Percentiles rank a stretch among this genome's conserved stretches.
phyloP scores from a whole-genome alignment of 2,329 filamentous ascomycete genomes.

The Penicillium glabrum region DNA sequence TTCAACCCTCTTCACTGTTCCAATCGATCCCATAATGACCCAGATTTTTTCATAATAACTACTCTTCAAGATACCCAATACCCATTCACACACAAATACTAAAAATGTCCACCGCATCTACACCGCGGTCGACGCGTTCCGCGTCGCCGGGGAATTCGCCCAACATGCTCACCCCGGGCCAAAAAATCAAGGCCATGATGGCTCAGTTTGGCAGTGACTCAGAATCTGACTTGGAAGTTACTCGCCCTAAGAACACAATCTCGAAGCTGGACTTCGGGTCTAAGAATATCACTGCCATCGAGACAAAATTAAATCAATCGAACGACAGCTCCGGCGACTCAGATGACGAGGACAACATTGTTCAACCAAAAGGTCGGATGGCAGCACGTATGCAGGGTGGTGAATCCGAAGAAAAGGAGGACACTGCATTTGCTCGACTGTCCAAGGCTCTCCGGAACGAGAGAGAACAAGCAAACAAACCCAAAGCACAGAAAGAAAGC shows the following conservation, averaged over 20 bases:
- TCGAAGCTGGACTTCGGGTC: conserved; percentile 18
- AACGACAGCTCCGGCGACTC: conserved; percentile 18
- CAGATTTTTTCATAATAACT: background rate
- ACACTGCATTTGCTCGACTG: conserved; percentile 44
- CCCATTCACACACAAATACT: background rate
- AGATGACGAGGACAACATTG: conserved; percentile 45
- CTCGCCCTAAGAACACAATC: conserved; percentile 9
- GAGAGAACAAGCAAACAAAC: conserved; percentile 15
- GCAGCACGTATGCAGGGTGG: conserved; percentile 62
- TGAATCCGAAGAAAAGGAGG: conserved; percentile 3
- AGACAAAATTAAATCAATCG: background rate
- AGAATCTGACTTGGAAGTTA: conserved; percentile 43
- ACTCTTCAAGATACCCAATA: background rate
- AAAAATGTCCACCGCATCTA: conserved; percentile 33
- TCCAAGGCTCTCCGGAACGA: conserved; percentile 26
- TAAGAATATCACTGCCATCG: conserved; percentile 3
- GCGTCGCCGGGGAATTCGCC: conserved; percentile 32
- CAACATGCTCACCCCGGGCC: conserved; percentile 43
- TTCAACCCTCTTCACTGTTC: background rate
- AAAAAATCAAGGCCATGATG: conserved; percentile 52
- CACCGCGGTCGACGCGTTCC: conserved; percentile 35
- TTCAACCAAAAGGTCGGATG: conserved; percentile 62
- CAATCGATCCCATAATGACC: conserved; percentile 13
- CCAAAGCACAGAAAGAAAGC: conserved; percentile 1
- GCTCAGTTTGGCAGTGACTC: conserved; percentile 50